phyloP scores from a whole-genome alignment of 352 stramenopile genomes.

The Phytophthora idaei region DNA sequence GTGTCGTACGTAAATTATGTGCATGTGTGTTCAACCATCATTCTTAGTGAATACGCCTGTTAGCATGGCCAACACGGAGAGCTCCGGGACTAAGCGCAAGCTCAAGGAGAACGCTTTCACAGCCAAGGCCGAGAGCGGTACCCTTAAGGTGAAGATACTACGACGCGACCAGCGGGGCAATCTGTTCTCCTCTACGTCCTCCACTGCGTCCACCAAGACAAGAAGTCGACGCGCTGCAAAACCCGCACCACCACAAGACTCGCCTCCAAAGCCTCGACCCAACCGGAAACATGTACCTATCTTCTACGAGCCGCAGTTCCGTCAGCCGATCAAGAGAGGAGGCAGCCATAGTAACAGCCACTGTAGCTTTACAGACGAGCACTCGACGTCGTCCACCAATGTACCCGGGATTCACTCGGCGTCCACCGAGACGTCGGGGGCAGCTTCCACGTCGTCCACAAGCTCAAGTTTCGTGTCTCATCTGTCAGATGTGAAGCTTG shows the following conservation, averaged over 20 bases:
- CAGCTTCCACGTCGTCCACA: slow-evolving; percentile 41
- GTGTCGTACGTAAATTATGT: background rate
- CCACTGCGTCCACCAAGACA: slow-evolving; percentile 3
- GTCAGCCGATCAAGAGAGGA: slow-evolving; percentile 33
- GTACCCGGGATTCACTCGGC: slow-evolving; percentile 25
- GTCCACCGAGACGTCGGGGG: slow-evolving; percentile 19
- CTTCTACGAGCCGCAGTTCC: slow-evolving; percentile 70
- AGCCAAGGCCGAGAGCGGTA: slow-evolving; percentile 74
- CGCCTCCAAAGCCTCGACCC: slow-evolving; percentile 73
- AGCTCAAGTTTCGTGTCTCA: slow-evolving; percentile 21
- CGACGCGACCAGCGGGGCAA: slow-evolving; percentile 46
- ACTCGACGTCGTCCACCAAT: slow-evolving; percentile 47
- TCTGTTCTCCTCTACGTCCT: background rate
- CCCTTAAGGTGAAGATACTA: slow-evolving; percentile 82
- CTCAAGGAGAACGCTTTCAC: slow-evolving; percentile 80
- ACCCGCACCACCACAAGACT: slow-evolving; percentile 27
- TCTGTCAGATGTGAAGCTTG: slow-evolving; percentile 39
- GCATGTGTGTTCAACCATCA: slow-evolving; percentile 5
- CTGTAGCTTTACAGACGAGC: slow-evolving; percentile 49
- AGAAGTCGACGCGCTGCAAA: slow-evolving; percentile 15
- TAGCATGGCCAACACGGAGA: slow-evolving; percentile 24
- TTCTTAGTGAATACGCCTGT: slow-evolving; percentile 6
- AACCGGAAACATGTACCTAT: slow-evolving; percentile 86
- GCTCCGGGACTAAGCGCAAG: slow-evolving; percentile 64
- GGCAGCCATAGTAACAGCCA: slow-evolving; percentile 7